Evolutionary conservation across 2,329 filamentous ascomycete genomes (phyloP), one percentile per base, ranked within the genome.

Genomic region (Alternaria sp.): DNA sequence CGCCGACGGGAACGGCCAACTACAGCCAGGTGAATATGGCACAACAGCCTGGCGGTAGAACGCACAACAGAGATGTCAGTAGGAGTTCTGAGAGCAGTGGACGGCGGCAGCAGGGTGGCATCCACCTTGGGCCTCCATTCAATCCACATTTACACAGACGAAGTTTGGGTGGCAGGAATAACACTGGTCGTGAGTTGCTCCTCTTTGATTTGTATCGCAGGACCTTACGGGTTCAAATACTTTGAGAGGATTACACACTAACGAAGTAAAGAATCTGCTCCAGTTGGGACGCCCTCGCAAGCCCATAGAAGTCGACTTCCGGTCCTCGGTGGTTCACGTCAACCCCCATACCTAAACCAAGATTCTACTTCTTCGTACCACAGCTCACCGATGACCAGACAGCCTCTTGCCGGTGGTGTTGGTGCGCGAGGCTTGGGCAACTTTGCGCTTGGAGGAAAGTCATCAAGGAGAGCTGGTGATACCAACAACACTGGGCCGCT

Each of bases 371-470:
- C 66, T 23, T 39, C 63, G n/a, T 73, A 75, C 42, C 71, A 71
- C 23, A 63, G 70, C 10, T 72, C 75, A 10, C 75, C 77, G 0
- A 67, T 74, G 17, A 65, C 64, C 34, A 69, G 77, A 44, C 76
- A 76, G 37, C 67, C 75, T 11, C 55, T 80, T 4, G 63, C 66
- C n/a, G 64, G 45, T 14, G 65, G 68, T 46, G 41, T 54, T 11
- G 53, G 59, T 17, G 50, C 61, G 21, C 54, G 61, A 13, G 60
- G 60, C 10, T 55, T 68, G 28, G 66, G 65, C n/a, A 71, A 64
- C 21, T 75, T 75, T 55, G 65, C 70, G 23, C 67, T 75, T 29
- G 69, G 68, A 13, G 55, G 71, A 7, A 77, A 76, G 51, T 50
- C 69, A 21, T 72, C 75, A 4, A 76, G 73, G 55, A 73, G 61